phyloP scores from a whole-genome alignment of 352 stramenopile genomes.

The Plasmopara viticola region DNA sequence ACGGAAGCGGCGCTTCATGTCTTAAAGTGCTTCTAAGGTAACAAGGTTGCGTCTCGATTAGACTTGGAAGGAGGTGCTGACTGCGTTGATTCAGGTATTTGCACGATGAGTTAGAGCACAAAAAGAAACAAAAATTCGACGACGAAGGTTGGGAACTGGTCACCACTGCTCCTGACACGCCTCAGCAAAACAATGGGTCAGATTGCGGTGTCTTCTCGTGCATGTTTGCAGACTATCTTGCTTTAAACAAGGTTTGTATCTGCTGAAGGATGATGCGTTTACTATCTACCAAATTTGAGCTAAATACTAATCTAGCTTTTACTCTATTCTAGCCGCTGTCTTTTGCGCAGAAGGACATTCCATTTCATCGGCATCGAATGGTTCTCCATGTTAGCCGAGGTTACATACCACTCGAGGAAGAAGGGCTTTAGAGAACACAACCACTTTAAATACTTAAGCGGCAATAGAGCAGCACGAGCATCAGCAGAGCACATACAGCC shows the following conservation, averaged over 20 bases:
- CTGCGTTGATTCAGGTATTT: conserved; percentile 46
- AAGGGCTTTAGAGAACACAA: conserved; percentile 33
- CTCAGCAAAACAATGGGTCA: conserved; percentile 74
- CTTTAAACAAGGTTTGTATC: conserved; percentile 41
- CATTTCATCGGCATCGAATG: conserved; percentile 81
- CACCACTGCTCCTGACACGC: conserved; percentile 45
- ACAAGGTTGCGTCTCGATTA: not conserved
- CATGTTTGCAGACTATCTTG: conserved; percentile 81
- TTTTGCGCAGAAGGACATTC: conserved; percentile 80
- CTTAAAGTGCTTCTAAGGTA: conserved; percentile 64
- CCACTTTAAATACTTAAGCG: not conserved
- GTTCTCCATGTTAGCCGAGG: conserved; percentile 64
- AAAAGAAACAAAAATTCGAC: conserved; percentile 70
- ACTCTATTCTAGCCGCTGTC: conserved; percentile 35
- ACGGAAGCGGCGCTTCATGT: conserved; percentile 54
- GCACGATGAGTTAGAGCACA: conserved; percentile 78
- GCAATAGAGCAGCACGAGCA: not conserved
- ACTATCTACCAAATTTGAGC: too few species aligned
- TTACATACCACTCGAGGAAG: conserved; percentile 56
- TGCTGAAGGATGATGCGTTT: too few species aligned
- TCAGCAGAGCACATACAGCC: not conserved
- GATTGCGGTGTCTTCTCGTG: conserved; percentile 85
- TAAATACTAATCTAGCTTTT: not conserved
- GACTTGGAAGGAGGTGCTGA: too few species aligned
- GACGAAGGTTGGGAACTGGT: conserved; percentile 62